phyloP scores from a whole-genome alignment of 768 basidiomycete species.

The Basidioascus undulatus region DNA sequence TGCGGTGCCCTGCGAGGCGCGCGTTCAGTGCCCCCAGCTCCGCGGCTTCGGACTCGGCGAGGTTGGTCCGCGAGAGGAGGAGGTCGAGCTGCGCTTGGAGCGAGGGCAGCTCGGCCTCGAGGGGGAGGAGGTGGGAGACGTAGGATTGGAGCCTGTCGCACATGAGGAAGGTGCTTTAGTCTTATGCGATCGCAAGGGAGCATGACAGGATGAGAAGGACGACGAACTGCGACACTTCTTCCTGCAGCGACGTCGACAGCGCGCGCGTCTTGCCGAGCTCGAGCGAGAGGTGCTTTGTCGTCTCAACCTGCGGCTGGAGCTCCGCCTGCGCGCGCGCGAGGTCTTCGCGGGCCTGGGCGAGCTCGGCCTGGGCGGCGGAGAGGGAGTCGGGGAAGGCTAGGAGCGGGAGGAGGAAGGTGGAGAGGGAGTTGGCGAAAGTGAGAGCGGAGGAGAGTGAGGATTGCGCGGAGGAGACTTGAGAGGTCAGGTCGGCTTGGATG shows the following conservation, averaged over 20 bases:
- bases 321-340: too few relatives aligned
- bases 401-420: too few relatives aligned
- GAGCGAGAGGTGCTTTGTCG: too few relatives aligned
- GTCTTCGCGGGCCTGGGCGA: too few relatives aligned
- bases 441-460: too few relatives aligned
- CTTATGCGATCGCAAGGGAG: neutral
- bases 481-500: too few relatives aligned
- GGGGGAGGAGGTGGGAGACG: slow-evolving; percentile 38
- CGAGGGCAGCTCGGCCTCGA: slow-evolving; percentile 43
- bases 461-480: too few relatives aligned
- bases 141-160: slow-evolving; percentile 28
- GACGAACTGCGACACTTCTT: slow-evolving; percentile 42
- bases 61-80: slow-evolving; percentile 40
- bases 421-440: too few relatives aligned
- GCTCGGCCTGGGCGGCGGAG: too few relatives aligned
- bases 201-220: neutral
- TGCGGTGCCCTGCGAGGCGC: slow-evolving; percentile 55
- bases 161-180: slow-evolving; percentile 17
- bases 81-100: slow-evolving; percentile 39
- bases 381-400: too few relatives aligned
- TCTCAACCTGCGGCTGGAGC: too few relatives aligned
- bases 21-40: slow-evolving; percentile 54
- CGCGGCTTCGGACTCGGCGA: slow-evolving; percentile 54
- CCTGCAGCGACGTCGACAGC: slow-evolving; percentile 24
- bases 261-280: too few relatives aligned